Base-by-base conservation (phyloP, 176 grass and related monocot species). In the Oryza coarctata region DNA sequence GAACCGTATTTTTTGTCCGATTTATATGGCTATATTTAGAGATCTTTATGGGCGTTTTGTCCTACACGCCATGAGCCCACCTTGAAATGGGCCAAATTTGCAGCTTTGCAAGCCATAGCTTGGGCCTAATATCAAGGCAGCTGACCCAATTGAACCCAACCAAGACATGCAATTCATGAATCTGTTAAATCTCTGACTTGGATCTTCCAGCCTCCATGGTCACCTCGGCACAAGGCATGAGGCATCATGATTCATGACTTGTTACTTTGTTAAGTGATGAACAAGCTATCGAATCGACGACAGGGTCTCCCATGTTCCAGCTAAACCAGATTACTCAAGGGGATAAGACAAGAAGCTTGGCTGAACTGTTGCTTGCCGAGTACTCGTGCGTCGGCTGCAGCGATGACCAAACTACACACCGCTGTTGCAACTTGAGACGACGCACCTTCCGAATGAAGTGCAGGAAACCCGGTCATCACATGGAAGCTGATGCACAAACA, bases 381-480 rank as follows among this genome's bases (percentile, higher is more conserved):
- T 23, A 60, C 43, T 45, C 55, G 55, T 60, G 8, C 55, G 22
- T 18, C 2, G 49, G 6, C 55, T 58, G 20, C 20, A 2, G 55
- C 23, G 55, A 60, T 60, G 55, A 60, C 23, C 55, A 60, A 9
- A 39, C 20, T 3, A 23, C 55, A n/a, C 50, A 55, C 18, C 20
- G 39, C 18, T 34, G 29, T 23, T 36, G 49, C 20, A 17, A 14
- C 14, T 23, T 9, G 52, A 71, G 30, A 55, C 31, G 64, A 55
- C 22, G n/a, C 34, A 57, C 31, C 33, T 11, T 18, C 45, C 73
- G 12, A 61, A 31, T 15, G 73, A 58, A 41, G 26, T 32, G 47
- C 69, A 62, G 84, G 45, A 81, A 75, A 45, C 61, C 61, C 45
- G 26, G 26, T 39, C 9, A 18, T 61, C 85, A 69, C 85, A 69